Conservation (phyloP, 495 filamentous ascomycete genomes). For the Ascobolus immersus region DNA sequence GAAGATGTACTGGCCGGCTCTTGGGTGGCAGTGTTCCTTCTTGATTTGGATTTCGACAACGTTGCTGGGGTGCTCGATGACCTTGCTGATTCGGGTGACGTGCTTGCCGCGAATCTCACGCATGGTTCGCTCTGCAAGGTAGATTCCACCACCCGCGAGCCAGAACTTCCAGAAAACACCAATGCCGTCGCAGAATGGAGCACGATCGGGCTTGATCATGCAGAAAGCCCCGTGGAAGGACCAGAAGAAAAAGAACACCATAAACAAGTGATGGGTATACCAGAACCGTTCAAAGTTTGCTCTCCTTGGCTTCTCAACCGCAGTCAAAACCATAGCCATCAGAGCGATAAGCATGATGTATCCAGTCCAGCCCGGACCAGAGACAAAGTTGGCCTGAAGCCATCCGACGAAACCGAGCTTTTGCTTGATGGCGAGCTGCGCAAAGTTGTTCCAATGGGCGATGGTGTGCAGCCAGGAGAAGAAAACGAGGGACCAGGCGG, state of each 20-base stretch:
- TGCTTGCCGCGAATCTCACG: constrained; percentile 45
- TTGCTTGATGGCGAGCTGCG: constrained; percentile 42
- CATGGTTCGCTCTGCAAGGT: constrained; percentile 41
- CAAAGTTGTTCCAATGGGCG: constrained; percentile 60
- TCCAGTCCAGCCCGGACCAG: constrained; percentile 54
- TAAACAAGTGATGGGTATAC: constrained; percentile 47
- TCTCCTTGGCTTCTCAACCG: constrained; percentile 38
- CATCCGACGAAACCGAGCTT: constrained; percentile 47
- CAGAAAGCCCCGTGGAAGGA: constrained; percentile 56
- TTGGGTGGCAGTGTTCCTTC: constrained; percentile 52
- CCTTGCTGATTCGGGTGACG: constrained; percentile 57
- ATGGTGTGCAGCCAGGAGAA: constrained; percentile 61
- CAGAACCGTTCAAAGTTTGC: constrained; percentile 59
- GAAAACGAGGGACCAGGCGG: constrained; percentile 57
- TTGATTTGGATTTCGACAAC: constrained; percentile 70
- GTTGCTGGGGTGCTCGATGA: constrained; percentile 60
- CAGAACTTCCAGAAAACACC: constrained; percentile 64
- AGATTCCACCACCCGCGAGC: constrained; percentile 49
- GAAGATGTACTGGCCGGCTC: constrained; percentile 60
- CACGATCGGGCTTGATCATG: constrained; percentile 53
- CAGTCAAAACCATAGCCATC: constrained; percentile 42
- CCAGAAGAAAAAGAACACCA: constrained; percentile 63
- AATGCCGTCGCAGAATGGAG: constrained; percentile 38
- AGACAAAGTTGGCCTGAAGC: constrained; percentile 39
- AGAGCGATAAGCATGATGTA: constrained; percentile 49